Conservation (phyloP, 1,284 basidiomycete genomes). For the Apiotrichum montevideense region DNA sequence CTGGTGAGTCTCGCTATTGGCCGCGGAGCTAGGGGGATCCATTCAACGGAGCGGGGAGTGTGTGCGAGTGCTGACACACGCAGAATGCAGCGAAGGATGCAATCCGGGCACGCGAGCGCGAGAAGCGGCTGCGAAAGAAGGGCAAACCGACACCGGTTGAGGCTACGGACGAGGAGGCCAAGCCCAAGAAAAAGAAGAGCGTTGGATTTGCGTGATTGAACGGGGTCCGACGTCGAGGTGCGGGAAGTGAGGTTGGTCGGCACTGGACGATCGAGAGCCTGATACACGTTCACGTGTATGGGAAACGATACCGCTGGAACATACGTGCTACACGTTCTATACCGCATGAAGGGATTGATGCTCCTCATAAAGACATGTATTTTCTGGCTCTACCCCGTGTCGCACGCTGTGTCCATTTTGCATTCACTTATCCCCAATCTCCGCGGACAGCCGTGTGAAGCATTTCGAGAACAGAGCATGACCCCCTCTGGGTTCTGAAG, state of each 20-base stretch:
- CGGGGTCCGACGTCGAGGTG: too few species aligned
- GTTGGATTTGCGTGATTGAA: conserved; percentile 16
- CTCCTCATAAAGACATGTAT: too few species aligned
- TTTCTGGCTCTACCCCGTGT: too few species aligned
- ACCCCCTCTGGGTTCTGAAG: too few species aligned
- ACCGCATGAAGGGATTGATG: too few species aligned
- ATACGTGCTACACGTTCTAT: too few species aligned
- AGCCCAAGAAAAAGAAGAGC: conserved; percentile 17
- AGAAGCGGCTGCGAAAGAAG: conserved; percentile 23
- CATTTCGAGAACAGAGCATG: background rate
- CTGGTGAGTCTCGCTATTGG: conserved; percentile 18
- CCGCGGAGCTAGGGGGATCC: too few species aligned
- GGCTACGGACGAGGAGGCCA: background rate
- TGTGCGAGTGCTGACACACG: background rate
- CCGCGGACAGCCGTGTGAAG: too few species aligned
- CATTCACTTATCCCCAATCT: background rate
- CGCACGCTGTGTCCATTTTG: background rate
- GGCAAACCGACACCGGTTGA: background rate
- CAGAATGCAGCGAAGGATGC: conserved; percentile 13
- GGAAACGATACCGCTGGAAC: too few species aligned
- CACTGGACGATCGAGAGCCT: too few species aligned
- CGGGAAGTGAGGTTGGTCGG: too few species aligned
- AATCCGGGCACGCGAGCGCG: conserved; percentile 12
- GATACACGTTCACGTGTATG: too few species aligned
- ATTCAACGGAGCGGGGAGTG: background rate